phyloP scores from a whole-genome alignment of 352 stramenopile species.

The Globisporangium radiosum region DNA sequence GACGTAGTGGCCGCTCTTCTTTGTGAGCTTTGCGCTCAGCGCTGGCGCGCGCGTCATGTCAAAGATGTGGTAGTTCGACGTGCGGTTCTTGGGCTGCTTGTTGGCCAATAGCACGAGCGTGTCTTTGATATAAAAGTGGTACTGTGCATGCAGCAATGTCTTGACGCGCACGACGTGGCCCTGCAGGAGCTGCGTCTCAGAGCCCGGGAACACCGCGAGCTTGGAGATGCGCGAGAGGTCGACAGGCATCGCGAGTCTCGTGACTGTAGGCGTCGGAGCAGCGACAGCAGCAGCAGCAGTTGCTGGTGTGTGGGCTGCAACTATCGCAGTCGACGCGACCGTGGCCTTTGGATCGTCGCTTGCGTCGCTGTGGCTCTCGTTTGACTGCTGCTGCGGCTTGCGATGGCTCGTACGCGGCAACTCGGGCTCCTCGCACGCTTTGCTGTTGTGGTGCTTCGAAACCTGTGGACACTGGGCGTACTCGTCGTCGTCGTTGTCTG shows the following conservation, averaged over 20 bases:
- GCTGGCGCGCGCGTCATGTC: constrained; percentile 68
- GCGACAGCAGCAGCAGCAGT: no score
- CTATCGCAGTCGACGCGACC: no score
- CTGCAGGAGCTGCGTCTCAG: constrained; percentile 46
- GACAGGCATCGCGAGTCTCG: constrained; percentile 12
- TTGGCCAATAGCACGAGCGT: constrained; percentile 56
- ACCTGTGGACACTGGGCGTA: no score
- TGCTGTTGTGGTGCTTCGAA: constrained; percentile 13
- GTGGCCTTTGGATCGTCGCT: no score
- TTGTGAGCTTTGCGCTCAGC: constrained; percentile 45
- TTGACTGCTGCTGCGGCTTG: constrained; percentile 23
- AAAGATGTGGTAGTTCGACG: constrained; percentile 84
- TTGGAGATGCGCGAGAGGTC: constrained; percentile 67
- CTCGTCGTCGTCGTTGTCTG: no score
- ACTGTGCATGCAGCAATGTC: constrained; percentile 51
- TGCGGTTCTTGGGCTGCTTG: constrained; percentile 68
- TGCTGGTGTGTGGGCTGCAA: no score
- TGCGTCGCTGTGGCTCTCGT: constrained; percentile 22
- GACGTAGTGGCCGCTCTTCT: constrained; percentile 89
- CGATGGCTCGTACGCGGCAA: constrained; percentile 14
- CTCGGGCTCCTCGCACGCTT: constrained; percentile 19
- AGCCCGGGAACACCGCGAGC: constrained; percentile 60
- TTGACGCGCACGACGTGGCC: constrained; percentile 40
- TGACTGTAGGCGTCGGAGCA: constrained; percentile 2
- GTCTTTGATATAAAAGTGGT: constrained; percentile 58